Evolutionary conservation across 306 rosid species (phyloP).

Genomic region (Dicorynia guianensis): DNA sequence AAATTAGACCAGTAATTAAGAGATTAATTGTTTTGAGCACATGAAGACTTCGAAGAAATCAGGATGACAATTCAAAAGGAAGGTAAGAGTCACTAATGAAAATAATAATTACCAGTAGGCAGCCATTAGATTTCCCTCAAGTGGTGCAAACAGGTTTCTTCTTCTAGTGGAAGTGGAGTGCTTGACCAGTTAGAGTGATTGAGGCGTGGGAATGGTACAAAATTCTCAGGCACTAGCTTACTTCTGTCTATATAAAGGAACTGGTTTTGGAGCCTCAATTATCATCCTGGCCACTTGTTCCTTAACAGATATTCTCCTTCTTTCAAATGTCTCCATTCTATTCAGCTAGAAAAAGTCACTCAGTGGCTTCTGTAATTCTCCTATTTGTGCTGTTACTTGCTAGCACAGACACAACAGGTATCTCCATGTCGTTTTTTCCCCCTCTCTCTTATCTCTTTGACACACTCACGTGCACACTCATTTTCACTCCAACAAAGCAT

Average conservation of each 20-base stretch:
- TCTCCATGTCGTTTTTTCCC: neutral
- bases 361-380: conserved; percentile 29
- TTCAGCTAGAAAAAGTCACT: conserved; percentile 12
- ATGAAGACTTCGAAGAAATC: neutral
- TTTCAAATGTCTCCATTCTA: conserved; percentile 30
- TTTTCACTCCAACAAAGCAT: no score
- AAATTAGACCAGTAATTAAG: neutral
- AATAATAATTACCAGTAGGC: no score
- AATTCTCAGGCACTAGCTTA: neutral
- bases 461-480: neutral
- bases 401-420: conserved; percentile 38
- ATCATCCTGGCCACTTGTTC: conserved; percentile 10
- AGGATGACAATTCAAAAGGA: neutral
- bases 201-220: neutral
- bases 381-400: conserved; percentile 32
- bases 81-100: neutral
- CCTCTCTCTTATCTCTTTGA: neutral
- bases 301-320: neutral
- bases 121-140: neutral
- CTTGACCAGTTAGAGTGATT: conserved; percentile 17
- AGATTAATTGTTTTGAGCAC: neutral
- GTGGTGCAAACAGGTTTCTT: neutral
- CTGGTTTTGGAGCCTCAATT: neutral
- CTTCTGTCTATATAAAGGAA: conserved; percentile 17
- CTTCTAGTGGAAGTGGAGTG: neutral